Base-by-base conservation (phyloP, 2,329 filamentous ascomycete species). In the Penicillium sp. region DNA sequence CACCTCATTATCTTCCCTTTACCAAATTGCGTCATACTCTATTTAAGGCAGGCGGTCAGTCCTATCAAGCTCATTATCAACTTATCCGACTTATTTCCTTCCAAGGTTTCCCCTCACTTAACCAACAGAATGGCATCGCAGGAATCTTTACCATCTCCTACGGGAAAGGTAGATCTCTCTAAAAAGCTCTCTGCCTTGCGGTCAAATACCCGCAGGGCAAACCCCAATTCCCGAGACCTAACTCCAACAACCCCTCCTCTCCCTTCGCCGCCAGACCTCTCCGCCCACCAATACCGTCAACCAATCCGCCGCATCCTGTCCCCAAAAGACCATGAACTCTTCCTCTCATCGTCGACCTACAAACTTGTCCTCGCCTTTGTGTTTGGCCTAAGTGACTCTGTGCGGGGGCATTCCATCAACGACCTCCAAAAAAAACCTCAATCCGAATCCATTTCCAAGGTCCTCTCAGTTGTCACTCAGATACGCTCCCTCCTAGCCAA, bases 291-390 rank as follows among this genome's bases (percentile, higher is more conserved):
- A 6, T 95, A 90, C 77, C 77, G 79, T 55, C 78, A 77, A 6
- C 94, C 94, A 0, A 83, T 81, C 12, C 84, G 92, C 57, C 84
- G 92, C 9, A 97, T 99, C 50, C 78, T 99, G 12, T 93, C 91
- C 3, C 80, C 80, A 2, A 78, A 83, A 46, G 94, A 99, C 64
- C 92, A 96, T 70, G 82, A 89, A 17, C 76, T 91, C 4, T 99
- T 97, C 67, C 81, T 91, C 17, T 77, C 83, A 0, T 97, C 92
- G 0, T 80, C 87, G 0, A 88, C 92, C 7, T 88, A 90, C 72
- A 80, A 80, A 8, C 82, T 97, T 38, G 82, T 99, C 41, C 78
- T 89, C 55, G 85, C 89, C 19, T 99, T 96, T 76, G 82, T 97
- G 59, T 97, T 96, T 73, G 84, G 84, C 10, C 84, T 99, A 22